Evolutionary conservation across 176 grass and related monocot genomes (phyloP).

Genomic region (Avena eriantha): DNA sequence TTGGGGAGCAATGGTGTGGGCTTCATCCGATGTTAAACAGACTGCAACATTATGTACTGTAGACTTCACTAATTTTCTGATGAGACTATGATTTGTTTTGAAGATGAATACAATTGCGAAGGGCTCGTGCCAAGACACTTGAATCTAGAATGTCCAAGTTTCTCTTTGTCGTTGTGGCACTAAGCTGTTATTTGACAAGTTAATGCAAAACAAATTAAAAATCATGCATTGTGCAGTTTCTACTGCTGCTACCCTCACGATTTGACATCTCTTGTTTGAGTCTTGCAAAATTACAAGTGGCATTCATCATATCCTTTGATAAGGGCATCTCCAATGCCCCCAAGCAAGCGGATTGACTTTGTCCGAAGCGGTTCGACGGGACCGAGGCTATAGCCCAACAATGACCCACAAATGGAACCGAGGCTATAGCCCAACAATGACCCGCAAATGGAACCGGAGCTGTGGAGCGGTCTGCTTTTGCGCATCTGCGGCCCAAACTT

Average conservation of each 20-base stretch:
- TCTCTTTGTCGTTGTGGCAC: not conserved
- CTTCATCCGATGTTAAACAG: constrained; percentile 50
- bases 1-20: not conserved
- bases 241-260: not conserved
- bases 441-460: too few species aligned
- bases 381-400: too few species aligned
- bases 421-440: too few species aligned
- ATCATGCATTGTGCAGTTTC: not conserved
- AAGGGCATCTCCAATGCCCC: too few species aligned
- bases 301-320: too few species aligned
- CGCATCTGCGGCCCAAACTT: too few species aligned
- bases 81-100: constrained; percentile 54
- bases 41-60: constrained; percentile 51
- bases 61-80: constrained; percentile 55
- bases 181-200: not conserved
- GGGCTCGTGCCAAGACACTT: not conserved
- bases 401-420: too few species aligned
- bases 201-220: not conserved
- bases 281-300: not conserved
- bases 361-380: too few species aligned
- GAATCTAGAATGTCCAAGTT: not conserved
- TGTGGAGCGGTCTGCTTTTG: too few species aligned
- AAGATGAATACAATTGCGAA: constrained; percentile 33
- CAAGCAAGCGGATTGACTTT: too few species aligned
- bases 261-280: not conserved